A percentile compares a stretch with the other conserved stretches of the same genome.
Conservation (phyloP, 2,329 filamentous ascomycete genomes). For the Fusarium fujikuroi region DNA sequence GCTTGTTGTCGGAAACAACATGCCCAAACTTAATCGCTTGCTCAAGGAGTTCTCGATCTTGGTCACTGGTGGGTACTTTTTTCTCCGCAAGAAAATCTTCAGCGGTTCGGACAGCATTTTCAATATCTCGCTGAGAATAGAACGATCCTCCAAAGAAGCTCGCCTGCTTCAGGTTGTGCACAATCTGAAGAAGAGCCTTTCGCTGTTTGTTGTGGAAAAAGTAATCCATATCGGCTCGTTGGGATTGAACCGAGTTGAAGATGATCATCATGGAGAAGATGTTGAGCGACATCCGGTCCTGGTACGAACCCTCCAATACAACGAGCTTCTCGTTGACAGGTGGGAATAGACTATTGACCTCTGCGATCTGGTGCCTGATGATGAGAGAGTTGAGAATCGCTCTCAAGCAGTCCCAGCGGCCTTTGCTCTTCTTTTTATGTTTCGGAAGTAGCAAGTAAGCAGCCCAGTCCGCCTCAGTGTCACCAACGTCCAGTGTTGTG, state of each 20-base stretch:
- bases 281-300: constrained; percentile 85
- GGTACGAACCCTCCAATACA: constrained; percentile 81
- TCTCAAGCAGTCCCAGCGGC: constrained; percentile 71
- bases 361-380: constrained; percentile 79
- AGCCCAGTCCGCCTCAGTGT: constrained; percentile 74
- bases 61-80: constrained; percentile 64
- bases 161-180: constrained; percentile 82
- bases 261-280: constrained; percentile 86
- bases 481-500: constrained; percentile 61
- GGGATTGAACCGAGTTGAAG: constrained; percentile 88
- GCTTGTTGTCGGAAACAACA: constrained; percentile 65
- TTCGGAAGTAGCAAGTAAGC: constrained; percentile 74
- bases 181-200: constrained; percentile 72
- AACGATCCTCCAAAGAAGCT: constrained; percentile 88
- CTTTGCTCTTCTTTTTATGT: constrained; percentile 61
- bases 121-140: constrained; percentile 72
- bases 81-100: constrained; percentile 73
- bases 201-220: constrained; percentile 84
- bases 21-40: constrained; percentile 75
- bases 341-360: constrained; percentile 77
- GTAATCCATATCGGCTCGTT: constrained; percentile 85
- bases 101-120: constrained; percentile 72
- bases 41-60: constrained; percentile 70
- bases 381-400: constrained; percentile 81
- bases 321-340: constrained; percentile 77